phyloP scores from a whole-genome alignment of 2,329 filamentous ascomycete species.

The Diplodia intermedia region DNA sequence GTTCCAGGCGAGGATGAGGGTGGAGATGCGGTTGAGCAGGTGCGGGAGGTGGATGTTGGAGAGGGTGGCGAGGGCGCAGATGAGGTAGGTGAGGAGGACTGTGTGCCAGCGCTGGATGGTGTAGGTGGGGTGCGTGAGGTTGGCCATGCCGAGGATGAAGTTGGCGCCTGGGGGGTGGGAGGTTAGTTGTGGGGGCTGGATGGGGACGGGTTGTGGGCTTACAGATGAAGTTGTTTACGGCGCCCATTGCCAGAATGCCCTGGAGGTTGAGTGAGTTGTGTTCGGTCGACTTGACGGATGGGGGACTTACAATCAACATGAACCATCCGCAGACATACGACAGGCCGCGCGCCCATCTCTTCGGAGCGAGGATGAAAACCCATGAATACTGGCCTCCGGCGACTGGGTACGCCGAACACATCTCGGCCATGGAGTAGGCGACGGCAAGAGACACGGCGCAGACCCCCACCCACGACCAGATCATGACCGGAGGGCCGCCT shows the following conservation, averaged over 20 bases:
- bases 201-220: background rate
- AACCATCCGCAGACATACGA: constrained; percentile 52
- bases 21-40: constrained; percentile 60
- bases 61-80: constrained; percentile 53
- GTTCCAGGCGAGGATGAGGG: constrained; percentile 61
- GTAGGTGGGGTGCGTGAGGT: constrained; percentile 59
- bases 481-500: constrained; percentile 65
- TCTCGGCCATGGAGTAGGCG: constrained; percentile 66
- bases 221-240: constrained; percentile 61
- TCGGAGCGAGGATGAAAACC: constrained; percentile 64
- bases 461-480: constrained; percentile 64
- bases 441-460: constrained; percentile 60
- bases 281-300: background rate
- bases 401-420: constrained; percentile 62
- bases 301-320: constrained; percentile 40
- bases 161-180: background rate
- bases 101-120: constrained; percentile 64
- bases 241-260: constrained; percentile 59
- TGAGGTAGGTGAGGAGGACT: constrained; percentile 59
- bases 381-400: constrained; percentile 65
- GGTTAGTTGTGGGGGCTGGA: background rate
- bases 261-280: background rate
- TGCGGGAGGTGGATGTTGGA: constrained; percentile 60
- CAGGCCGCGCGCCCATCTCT: constrained; percentile 44
- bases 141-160: constrained; percentile 56